Conservation (phyloP, 225 moss, liverwort and hornwort species). For the Polytrichum formosum region DNA sequence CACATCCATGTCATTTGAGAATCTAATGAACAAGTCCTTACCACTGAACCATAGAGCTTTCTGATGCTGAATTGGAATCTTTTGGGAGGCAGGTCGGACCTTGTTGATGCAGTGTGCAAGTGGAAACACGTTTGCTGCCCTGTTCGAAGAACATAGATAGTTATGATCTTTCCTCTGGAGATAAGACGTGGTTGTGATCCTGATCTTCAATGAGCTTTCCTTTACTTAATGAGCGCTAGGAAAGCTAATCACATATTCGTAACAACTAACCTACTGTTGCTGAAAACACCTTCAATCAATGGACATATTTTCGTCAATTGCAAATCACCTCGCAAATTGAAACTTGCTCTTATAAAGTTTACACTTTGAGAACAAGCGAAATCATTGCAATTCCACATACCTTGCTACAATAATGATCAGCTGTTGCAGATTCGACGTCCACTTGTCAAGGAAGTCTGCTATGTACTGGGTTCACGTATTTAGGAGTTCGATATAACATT, state of each 20-base stretch:
- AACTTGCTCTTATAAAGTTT: too few relatives aligned
- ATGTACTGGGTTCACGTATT: not conserved
- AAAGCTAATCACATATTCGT: too few relatives aligned
- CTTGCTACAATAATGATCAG: conserved; percentile 11
- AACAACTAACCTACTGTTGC: too few relatives aligned
- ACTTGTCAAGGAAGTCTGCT: not conserved
- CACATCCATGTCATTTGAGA: too few relatives aligned
- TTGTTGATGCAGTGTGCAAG: conserved; percentile 84
- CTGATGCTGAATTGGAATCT: conserved; percentile 87
- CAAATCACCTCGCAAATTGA: too few relatives aligned
- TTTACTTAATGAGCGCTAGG: too few relatives aligned
- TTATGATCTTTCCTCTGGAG: too few relatives aligned
- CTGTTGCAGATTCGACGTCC: not conserved
- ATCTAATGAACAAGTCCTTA: conserved; percentile 2
- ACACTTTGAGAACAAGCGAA: not conserved
- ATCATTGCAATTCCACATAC: not conserved
- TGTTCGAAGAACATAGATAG: conserved; percentile 7
- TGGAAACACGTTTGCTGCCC: conserved; percentile 97
- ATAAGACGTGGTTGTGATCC: too few relatives aligned
- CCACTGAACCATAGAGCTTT: conserved; percentile 95
- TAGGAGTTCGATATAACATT: too few relatives aligned
- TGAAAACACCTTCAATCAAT: too few relatives aligned
- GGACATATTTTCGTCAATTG: too few relatives aligned
- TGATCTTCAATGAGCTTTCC: too few relatives aligned
- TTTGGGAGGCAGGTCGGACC: conserved; percentile 67